These are phyloP conservation scores for Mucuna pruriens DNA, from an alignment of 306 rosid genomes.

Conservation along the genomic window DNA sequence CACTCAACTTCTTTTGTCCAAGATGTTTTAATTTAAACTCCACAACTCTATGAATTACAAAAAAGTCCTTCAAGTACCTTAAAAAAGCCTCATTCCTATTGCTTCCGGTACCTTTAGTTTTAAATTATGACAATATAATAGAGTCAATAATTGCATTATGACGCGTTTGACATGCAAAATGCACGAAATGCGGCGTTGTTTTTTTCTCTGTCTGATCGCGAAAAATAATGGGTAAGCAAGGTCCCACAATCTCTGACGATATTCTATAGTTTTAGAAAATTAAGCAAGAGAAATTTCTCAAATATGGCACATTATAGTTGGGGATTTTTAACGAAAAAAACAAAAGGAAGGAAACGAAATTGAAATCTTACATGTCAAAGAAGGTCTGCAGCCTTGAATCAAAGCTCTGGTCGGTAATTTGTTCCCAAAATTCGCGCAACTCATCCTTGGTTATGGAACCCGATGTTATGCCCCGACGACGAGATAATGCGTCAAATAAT, in stretches of 20 bases:
- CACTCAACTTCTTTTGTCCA: neutral
- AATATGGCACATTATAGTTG: neutral
- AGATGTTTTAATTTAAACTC: neutral
- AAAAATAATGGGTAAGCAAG: neutral
- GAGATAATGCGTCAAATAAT: slow-evolving; percentile 79
- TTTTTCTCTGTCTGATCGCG: neutral
- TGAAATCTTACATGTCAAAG: slow-evolving; percentile 80
- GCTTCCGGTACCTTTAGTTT: neutral
- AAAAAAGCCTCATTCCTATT: neutral
- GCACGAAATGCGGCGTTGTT: slow-evolving; percentile 25
- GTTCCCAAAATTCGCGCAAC: slow-evolving; percentile 84
- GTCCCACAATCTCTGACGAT: neutral
- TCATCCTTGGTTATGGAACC: slow-evolving; percentile 64
- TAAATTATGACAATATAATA: neutral
- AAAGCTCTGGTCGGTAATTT: slow-evolving; percentile 79
- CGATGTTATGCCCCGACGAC: slow-evolving; percentile 73
- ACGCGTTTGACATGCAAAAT: slow-evolving; percentile 43
- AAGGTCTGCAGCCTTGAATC: slow-evolving; percentile 91
- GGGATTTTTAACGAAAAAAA: neutral
- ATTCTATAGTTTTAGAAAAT: neutral
- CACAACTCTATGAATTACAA: neutral
- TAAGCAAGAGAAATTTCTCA: neutral
- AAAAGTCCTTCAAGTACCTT: neutral
- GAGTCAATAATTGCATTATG: slow-evolving; percentile 14
- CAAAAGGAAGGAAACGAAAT: neutral